A percentile compares a stretch with the other conserved stretches of the same genome.
phyloP scores from a whole-genome alignment of 2,329 filamentous ascomycete species.

The Cladosporium sp. region DNA sequence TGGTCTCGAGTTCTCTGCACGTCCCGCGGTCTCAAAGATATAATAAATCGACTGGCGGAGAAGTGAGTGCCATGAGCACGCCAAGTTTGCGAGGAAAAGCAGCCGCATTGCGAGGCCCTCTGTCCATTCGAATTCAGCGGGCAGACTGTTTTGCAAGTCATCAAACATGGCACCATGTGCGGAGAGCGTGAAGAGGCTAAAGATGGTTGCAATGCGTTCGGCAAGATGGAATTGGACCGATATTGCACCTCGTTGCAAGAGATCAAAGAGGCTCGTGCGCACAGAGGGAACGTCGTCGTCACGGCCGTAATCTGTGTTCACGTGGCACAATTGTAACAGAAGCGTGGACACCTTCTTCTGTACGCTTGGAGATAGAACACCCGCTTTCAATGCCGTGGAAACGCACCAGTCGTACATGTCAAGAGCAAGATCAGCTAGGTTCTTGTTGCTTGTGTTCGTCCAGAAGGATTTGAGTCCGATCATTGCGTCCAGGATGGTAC shows the following conservation, averaged over 20 bases:
- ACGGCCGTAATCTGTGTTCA: slow-evolving; percentile 61
- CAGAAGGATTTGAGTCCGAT: slow-evolving; percentile 58
- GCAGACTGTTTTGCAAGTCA: slow-evolving; percentile 75
- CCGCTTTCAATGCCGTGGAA: slow-evolving; percentile 58
- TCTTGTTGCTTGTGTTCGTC: slow-evolving; percentile 49
- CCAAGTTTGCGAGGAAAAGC: slow-evolving; percentile 68
- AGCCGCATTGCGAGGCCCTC: slow-evolving; percentile 85
- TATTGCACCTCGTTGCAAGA: slow-evolving; percentile 62
- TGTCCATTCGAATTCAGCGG: slow-evolving; percentile 60
- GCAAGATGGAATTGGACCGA: slow-evolving; percentile 71
- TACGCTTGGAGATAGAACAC: slow-evolving; percentile 62
- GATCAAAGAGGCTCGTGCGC: slow-evolving; percentile 65
- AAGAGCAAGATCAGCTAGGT: slow-evolving; percentile 59
- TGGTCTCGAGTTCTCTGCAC: slow-evolving; percentile 55
- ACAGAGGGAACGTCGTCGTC: slow-evolving; percentile 50
- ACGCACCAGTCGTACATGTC: slow-evolving; percentile 78
- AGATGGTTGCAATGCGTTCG: slow-evolving; percentile 63
- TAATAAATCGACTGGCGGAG: slow-evolving; percentile 84
- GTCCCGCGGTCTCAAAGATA: slow-evolving; percentile 84
- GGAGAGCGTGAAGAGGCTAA: slow-evolving; percentile 73
- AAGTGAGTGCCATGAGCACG: slow-evolving; percentile 77
- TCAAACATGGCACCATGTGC: slow-evolving; percentile 78
- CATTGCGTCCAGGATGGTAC: slow-evolving; percentile 62
- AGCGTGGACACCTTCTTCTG: slow-evolving; percentile 63
- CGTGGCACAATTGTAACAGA: slow-evolving; percentile 62